Base-by-base conservation (phyloP, 2,329 filamentous ascomycete species). In the Bipolaris cookei region DNA sequence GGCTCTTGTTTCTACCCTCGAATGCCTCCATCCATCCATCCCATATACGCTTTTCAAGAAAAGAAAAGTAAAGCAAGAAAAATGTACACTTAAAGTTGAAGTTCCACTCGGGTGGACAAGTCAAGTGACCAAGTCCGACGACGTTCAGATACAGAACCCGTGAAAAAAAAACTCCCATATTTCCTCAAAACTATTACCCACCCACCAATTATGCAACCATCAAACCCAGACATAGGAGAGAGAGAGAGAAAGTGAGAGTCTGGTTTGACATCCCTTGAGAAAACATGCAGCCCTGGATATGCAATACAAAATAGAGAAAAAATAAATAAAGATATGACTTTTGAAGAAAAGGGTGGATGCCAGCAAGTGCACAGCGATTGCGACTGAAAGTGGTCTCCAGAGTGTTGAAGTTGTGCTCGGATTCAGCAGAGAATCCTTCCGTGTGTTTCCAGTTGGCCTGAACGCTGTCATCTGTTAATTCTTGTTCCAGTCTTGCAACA, bases 251-350 rank as follows among this genome's bases (percentile, higher is more conserved):
- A 46, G 32, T 30, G 20, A 13, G 25, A 41, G 20, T 23, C 23
- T 32, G 10, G 14, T 11, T 14, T 25, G 14, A 1, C 25, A 18
- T n/a, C 3, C 14, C 37, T 23, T 20, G 14, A 20, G 37, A 28
- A 5, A 13, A 25, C 35, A 16, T 32, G 34, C 48, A 45, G 25
- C 51, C 59, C 48, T 25, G 37, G 52, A 21, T 39, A 64, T 63
- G 57, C 59, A 61, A 59, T 52, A 32, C 51, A 46, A 34, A 52
- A 59, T 32, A 58, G 39, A 45, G 44, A 20, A 38, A 41, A 59
- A 44, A 6, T 46, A 41, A 37, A 14, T 18, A 47, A 20, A 38
- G 39, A 59, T 38, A 8, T 48, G 39, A 37, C 16, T 21, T 42
- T 10, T 47, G 21, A 43, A 23, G 16, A 37, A 43, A 48, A 44